phyloP scores from a whole-genome alignment of 495 filamentous ascomycete genomes.

The Xylaria castorea region DNA sequence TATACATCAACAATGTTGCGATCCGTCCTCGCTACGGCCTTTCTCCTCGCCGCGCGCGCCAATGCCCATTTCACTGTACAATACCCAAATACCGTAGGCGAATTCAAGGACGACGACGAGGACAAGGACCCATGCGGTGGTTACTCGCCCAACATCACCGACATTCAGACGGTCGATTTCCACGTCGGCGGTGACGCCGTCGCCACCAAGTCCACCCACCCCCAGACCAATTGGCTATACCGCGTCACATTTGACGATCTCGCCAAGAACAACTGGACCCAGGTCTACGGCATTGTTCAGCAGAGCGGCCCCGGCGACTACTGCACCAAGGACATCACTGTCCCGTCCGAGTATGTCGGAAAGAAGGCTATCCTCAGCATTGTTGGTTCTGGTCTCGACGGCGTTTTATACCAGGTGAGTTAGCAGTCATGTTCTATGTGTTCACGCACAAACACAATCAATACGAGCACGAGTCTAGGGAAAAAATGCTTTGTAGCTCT shows the following conservation, averaged over 20 bases:
- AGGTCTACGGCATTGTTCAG: slow-evolving; percentile 52
- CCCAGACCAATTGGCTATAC: slow-evolving; percentile 56
- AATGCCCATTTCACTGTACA: slow-evolving; percentile 57
- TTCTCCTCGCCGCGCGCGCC: slow-evolving; percentile 39
- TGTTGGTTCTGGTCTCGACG: slow-evolving; percentile 52
- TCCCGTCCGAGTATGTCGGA: slow-evolving; percentile 53
- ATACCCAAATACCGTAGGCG: slow-evolving; percentile 51
- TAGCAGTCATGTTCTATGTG: slow-evolving; percentile 4
- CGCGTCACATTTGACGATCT: slow-evolving; percentile 55
- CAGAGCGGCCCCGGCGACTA: slow-evolving; percentile 55
- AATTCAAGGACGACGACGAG: slow-evolving; percentile 54
- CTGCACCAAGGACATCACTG: slow-evolving; percentile 49
- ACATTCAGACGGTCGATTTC: slow-evolving; percentile 52
- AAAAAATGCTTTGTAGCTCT: background rate
- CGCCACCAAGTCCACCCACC: slow-evolving; percentile 48
- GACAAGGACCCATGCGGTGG: slow-evolving; percentile 55
- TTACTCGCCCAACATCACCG: slow-evolving; percentile 45
- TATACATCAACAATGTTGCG: slow-evolving; percentile 28
- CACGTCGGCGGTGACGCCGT: slow-evolving; percentile 58
- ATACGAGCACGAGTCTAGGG: background rate
- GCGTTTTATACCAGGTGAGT: slow-evolving; percentile 58
- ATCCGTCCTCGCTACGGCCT: slow-evolving; percentile 31
- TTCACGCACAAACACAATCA: background rate
- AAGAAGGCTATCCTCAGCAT: slow-evolving; percentile 57
- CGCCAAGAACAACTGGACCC: slow-evolving; percentile 54